phyloP scores from a whole-genome alignment of 257 asterid genomes.

The Lycium ferocissimum region DNA sequence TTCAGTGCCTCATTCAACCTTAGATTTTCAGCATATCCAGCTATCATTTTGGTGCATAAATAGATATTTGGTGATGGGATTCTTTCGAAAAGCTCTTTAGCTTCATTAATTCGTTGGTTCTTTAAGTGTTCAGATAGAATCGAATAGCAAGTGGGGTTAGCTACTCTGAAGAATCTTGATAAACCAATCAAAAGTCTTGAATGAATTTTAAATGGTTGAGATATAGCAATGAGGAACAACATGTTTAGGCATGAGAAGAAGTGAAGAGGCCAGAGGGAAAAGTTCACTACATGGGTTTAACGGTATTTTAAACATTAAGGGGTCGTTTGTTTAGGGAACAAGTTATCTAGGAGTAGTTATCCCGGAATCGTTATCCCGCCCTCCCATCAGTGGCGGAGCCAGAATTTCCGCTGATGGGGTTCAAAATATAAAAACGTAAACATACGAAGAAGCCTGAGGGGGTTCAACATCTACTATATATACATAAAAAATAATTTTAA shows the following conservation, averaged over 20 bases:
- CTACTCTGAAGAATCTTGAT: constrained; percentile 33
- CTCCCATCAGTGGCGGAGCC: too few species aligned
- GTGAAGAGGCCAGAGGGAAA: neutral
- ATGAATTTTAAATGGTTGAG: constrained; percentile 39
- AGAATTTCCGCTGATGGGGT: too few species aligned
- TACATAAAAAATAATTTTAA: too few species aligned
- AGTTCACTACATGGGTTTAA: neutral
- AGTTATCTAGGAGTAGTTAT: too few species aligned
- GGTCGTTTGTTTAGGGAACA: too few species aligned
- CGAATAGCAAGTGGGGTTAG: constrained; percentile 33
- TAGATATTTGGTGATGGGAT: constrained; percentile 55
- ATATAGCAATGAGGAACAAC: constrained; percentile 21
- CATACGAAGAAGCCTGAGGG: too few species aligned
- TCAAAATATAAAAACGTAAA: too few species aligned
- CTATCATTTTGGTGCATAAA: constrained; percentile 66
- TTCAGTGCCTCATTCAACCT: constrained; percentile 67
- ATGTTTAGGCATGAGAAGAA: constrained; percentile 25
- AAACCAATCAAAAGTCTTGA: constrained; percentile 33
- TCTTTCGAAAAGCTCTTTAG: constrained; percentile 41
- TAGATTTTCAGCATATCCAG: constrained; percentile 51
- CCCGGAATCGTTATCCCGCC: too few species aligned
- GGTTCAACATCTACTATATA: too few species aligned
- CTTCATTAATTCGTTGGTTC: constrained; percentile 48
- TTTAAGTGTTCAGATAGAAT: constrained; percentile 42
- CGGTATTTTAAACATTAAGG: neutral